Conservation (phyloP, 345 rosid genomes). For the Psidium friedrichsthalianum region DNA sequence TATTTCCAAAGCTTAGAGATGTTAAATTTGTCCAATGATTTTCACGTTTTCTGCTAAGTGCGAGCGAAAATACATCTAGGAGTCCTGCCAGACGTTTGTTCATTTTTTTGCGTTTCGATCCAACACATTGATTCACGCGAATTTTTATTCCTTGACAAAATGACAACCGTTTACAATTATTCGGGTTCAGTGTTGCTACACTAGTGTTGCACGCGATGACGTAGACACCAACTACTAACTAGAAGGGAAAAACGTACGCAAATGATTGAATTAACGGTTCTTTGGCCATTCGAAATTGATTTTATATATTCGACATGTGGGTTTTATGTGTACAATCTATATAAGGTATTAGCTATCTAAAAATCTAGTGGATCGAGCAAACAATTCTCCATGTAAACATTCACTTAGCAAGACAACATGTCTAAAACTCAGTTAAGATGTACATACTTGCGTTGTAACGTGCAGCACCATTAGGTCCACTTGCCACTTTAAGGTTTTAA, state of each 20-base stretch:
- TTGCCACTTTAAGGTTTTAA: neutral
- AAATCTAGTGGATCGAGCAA: no score
- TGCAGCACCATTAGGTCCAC: neutral
- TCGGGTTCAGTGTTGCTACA: neutral
- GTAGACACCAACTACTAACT: neutral
- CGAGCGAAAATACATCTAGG: no score
- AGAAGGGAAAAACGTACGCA: neutral
- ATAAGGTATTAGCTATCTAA: no score
- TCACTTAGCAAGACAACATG: neutral
- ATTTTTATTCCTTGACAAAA: neutral
- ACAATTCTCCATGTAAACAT: neutral
- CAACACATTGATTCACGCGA: fast-evolving
- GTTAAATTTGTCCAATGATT: no score
- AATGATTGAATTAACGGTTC: neutral
- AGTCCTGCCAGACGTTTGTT: no score
- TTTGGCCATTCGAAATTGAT: neutral
- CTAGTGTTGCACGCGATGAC: neutral
- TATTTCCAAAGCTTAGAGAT: no score
- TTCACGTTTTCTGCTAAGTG: no score
- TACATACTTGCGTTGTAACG: neutral
- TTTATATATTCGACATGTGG: neutral
- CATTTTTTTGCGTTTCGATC: neutral
- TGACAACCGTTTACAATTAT: no score
- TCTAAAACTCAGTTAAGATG: neutral
- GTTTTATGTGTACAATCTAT: no score